Evolutionary conservation across 768 basidiomycete species (phyloP).

Genomic region (Tulasnella sp.): DNA sequence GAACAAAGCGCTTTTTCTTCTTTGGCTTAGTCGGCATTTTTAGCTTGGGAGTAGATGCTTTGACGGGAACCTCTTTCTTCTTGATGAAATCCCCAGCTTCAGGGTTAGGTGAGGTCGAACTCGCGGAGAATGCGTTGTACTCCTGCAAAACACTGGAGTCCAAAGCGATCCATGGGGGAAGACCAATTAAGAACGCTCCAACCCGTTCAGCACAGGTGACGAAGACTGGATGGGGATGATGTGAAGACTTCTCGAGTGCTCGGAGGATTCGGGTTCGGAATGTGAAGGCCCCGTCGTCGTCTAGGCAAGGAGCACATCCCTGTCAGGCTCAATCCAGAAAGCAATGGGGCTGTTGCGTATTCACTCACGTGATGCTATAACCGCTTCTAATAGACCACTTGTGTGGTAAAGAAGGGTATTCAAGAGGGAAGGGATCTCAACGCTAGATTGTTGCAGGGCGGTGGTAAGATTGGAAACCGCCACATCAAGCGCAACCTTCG

Average conservation of each 20-base stretch:
- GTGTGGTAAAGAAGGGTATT: background rate
- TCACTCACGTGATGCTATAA: background rate
- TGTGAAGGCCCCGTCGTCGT: background rate
- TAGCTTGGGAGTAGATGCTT: too few species aligned
- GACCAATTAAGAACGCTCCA: background rate
- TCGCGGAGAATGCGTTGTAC: background rate
- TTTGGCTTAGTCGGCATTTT: too few species aligned
- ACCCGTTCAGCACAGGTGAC: background rate
- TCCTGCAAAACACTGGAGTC: background rate
- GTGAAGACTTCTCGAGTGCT: background rate
- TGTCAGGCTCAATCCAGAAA: too few species aligned
- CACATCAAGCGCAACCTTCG: too few species aligned
- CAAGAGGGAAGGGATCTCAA: too few species aligned
- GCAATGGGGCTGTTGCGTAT: too few species aligned
- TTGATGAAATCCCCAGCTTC: too few species aligned
- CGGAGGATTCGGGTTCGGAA: background rate
- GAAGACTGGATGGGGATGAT: background rate
- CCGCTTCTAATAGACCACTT: background rate
- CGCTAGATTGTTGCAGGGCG: too few species aligned
- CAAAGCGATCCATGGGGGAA: background rate
- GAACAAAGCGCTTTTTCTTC: background rate
- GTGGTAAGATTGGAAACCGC: too few species aligned
- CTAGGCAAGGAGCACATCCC: too few species aligned
- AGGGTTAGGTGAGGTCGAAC: too few species aligned
- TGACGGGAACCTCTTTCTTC: too few species aligned